phyloP scores from a whole-genome alignment of 805 yeast genomes.

The Cyberlindnera veronae region DNA sequence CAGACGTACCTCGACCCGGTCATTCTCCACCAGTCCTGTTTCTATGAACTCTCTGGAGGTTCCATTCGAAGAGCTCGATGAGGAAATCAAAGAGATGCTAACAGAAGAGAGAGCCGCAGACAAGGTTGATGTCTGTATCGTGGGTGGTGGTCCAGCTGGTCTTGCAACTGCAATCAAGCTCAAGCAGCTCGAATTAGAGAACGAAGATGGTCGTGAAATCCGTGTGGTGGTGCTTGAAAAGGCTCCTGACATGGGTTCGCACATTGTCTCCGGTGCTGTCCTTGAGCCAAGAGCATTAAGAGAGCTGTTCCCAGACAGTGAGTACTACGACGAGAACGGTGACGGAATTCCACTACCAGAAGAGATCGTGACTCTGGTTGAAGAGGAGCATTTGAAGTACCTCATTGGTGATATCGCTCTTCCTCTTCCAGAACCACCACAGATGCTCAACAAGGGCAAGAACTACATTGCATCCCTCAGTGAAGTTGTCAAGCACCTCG shows the following conservation, averaged over 20 bases:
- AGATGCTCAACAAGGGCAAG: conserved; percentile 72
- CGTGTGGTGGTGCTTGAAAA: conserved; percentile 90
- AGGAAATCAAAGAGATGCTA: conserved; percentile 46
- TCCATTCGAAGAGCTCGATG: conserved; percentile 28
- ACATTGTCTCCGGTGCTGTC: conserved; percentile 90
- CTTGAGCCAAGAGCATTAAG: conserved; percentile 84
- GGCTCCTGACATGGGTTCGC: conserved; percentile 90
- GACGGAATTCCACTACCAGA: conserved; percentile 73
- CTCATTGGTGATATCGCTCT: conserved; percentile 57
- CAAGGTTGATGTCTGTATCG: conserved; percentile 89
- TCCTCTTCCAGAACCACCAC: conserved; percentile 92
- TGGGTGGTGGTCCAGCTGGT: conserved; percentile 99
- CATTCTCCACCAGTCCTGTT: conserved; percentile 5
- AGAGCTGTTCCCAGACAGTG: conserved; percentile 77
- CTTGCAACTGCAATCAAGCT: conserved; percentile 87
- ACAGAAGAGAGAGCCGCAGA: conserved; percentile 75
- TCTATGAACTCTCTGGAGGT: conserved; percentile 23
- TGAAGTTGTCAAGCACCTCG: conserved; percentile 74
- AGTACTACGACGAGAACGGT: conserved; percentile 45
- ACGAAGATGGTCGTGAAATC: conserved; percentile 54
- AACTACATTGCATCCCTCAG: conserved; percentile 84
- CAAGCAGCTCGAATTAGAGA: conserved; percentile 75
- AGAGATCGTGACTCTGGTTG: conserved; percentile 70
- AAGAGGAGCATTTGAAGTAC: conserved; percentile 69
- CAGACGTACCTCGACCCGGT: conserved; percentile 1